Evolutionary conservation across 371 early-diverging fungal species (phyloP).

Genomic region (Homolaphlyctis polyrhiza): DNA sequence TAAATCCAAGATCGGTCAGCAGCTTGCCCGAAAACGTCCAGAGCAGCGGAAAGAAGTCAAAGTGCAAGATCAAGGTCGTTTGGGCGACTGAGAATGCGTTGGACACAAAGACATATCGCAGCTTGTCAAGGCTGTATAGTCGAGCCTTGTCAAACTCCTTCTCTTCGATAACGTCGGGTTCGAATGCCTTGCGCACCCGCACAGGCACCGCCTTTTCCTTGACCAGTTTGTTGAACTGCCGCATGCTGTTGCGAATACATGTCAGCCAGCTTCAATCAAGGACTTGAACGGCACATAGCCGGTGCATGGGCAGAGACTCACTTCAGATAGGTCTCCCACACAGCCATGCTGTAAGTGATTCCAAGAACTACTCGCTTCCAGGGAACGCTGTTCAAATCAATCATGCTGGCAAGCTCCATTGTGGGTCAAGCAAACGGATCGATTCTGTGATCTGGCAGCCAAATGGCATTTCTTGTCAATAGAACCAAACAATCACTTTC

Average conservation of each 20-base stretch:
- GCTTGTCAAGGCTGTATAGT: conserved; percentile 79
- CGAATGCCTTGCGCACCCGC: conserved; percentile 58
- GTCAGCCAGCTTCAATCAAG: background rate
- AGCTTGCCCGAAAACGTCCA: conserved; percentile 64
- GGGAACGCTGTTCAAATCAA: conserved; percentile 3
- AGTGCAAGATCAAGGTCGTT: conserved; percentile 57
- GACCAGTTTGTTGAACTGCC: conserved; percentile 63
- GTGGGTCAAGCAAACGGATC: background rate
- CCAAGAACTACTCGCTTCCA: conserved; percentile 68
- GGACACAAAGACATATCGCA: conserved; percentile 69
- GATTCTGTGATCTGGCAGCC: background rate
- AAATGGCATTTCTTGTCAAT: background rate
- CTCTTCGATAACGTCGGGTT: conserved; percentile 21
- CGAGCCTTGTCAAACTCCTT: conserved; percentile 76
- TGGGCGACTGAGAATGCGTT: conserved; percentile 57
- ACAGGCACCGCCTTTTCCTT: conserved; percentile 14
- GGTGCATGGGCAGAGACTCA: background rate
- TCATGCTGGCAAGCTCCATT: background rate
- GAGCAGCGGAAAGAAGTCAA: conserved; percentile 66
- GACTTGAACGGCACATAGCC: background rate
- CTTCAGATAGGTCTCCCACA: conserved; percentile 66
- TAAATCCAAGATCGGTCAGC: conserved; percentile 55
- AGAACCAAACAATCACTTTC: background rate
- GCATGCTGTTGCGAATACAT: conserved; percentile 31
- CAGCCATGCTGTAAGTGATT: conserved; percentile 60